Evolutionary conservation across 257 asterid species (phyloP).

Genomic region (Leptodermis oblonga): DNA sequence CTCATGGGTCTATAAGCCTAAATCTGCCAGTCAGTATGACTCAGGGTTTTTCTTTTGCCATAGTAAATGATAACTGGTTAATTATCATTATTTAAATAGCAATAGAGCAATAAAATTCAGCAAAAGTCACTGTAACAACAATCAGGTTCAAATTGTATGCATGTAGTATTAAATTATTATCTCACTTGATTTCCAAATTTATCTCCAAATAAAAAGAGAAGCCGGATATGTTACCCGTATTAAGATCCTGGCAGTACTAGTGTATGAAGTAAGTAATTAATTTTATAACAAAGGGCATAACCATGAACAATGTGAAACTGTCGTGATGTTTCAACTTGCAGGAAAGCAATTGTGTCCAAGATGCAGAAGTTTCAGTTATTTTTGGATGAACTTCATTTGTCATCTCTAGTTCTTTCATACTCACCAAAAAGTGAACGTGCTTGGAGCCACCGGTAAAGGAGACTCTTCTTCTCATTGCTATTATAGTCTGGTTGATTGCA

Average conservation of each 20-base stretch:
- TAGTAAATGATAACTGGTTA: neutral
- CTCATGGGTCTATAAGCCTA: neutral
- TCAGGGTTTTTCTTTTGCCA: neutral
- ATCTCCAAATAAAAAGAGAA: neutral
- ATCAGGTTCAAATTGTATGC: no score
- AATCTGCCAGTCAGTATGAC: neutral
- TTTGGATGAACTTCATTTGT: conserved; percentile 66
- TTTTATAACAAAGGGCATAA: neutral
- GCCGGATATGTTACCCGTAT: neutral
- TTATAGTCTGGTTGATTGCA: neutral
- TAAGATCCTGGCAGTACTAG: neutral
- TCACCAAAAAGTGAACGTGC: conserved; percentile 92
- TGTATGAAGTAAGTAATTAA: neutral
- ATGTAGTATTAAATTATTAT: neutral
- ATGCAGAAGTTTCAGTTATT: conserved; percentile 36
- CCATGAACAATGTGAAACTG: neutral
- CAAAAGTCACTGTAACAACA: neutral
- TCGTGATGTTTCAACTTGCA: conserved; percentile 26
- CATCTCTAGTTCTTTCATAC: conserved; percentile 65
- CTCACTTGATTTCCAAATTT: neutral
- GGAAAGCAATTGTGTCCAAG: conserved; percentile 66
- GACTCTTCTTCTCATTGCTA: conserved; percentile 14
- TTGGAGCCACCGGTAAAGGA: conserved; percentile 85
- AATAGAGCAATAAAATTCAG: neutral
- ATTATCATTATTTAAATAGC: neutral